These are phyloP conservation scores for Pseudonectria buxi DNA, from an alignment of 2,329 filamentous ascomycete species.

Conservation along the genomic window DNA sequence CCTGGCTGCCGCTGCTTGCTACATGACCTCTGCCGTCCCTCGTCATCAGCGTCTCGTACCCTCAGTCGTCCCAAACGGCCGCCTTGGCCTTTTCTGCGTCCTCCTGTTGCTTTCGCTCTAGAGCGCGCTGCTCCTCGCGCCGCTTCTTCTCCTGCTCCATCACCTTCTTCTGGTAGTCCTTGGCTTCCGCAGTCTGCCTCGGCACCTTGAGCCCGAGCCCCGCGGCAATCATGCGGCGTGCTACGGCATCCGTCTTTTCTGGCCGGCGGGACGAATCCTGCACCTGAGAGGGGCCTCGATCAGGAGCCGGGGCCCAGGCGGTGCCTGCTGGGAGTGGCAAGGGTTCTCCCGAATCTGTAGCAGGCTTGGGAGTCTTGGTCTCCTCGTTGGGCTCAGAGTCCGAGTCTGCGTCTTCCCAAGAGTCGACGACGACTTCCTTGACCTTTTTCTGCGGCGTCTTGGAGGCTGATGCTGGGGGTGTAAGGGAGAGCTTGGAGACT, in stretches of 20 bases:
- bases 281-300: conserved; percentile 5
- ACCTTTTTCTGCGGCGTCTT: conserved; percentile 23
- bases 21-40: no score
- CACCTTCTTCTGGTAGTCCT: conserved; percentile 74
- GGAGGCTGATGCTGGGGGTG: conserved; percentile 12
- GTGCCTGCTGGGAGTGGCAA: conserved; percentile 40
- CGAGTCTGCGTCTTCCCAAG: conserved; percentile 54
- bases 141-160: conserved; percentile 78
- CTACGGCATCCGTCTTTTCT: conserved; percentile 91
- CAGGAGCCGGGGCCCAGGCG: conserved; percentile 13
- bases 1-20: no score
- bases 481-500: conserved; percentile 27
- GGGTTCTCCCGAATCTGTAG: conserved; percentile 61
- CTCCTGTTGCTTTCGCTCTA: conserved; percentile 52
- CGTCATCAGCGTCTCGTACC: no score
- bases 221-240: conserved; percentile 80
- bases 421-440: conserved; percentile 30
- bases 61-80: conserved; percentile 75
- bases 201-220: conserved; percentile 77
- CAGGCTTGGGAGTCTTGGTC: conserved; percentile 27
- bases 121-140: conserved; percentile 63
- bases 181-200: conserved; percentile 80
- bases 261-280: conserved; percentile 43
- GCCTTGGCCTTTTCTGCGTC: conserved; percentile 70
- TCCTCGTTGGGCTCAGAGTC: conserved; percentile 31